phyloP scores from a whole-genome alignment of 2,329 filamentous ascomycete genomes.

The Pseudonectria foliicola region DNA sequence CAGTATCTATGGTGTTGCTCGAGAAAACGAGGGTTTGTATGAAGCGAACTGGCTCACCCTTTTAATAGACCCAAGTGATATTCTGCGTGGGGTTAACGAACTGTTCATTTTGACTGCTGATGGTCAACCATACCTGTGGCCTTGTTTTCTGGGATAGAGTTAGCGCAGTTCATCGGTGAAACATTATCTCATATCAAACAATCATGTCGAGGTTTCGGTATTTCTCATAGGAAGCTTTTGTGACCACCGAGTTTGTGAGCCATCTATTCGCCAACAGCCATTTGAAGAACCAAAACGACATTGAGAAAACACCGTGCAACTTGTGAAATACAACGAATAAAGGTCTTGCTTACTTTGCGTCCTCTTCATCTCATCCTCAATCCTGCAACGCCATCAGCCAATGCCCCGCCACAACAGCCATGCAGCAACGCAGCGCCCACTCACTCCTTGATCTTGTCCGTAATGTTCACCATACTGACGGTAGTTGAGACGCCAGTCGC shows the following conservation, averaged over 20 bases:
- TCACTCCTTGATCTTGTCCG: slow-evolving; percentile 99
- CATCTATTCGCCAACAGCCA: too few species aligned
- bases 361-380: slow-evolving; percentile 98
- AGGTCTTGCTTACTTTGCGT: slow-evolving; percentile 75
- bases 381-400: slow-evolving; percentile 51
- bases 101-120: background rate
- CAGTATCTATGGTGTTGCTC: too few species aligned
- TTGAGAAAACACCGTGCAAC: background rate
- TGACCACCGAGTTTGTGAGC: background rate
- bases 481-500: slow-evolving; percentile 17
- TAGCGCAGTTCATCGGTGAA: slow-evolving; percentile 16
- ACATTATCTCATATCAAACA: background rate
- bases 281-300: too few species aligned
- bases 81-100: slow-evolving; percentile 49
- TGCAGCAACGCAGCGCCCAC: slow-evolving; percentile 24
- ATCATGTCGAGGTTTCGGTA: background rate
- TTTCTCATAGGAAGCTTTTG: too few species aligned
- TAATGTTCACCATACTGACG: slow-evolving; percentile 91
- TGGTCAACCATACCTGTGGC: slow-evolving; percentile 68
- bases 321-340: background rate
- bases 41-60: slow-evolving; percentile 54
- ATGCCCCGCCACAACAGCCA: slow-evolving; percentile 3
- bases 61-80: slow-evolving; percentile 97
- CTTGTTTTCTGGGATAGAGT: slow-evolving; percentile 73
- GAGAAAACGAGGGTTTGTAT: background rate